phyloP scores from a whole-genome alignment of 2,329 filamentous ascomycete genomes.

The Xylariaceae sp. region DNA sequence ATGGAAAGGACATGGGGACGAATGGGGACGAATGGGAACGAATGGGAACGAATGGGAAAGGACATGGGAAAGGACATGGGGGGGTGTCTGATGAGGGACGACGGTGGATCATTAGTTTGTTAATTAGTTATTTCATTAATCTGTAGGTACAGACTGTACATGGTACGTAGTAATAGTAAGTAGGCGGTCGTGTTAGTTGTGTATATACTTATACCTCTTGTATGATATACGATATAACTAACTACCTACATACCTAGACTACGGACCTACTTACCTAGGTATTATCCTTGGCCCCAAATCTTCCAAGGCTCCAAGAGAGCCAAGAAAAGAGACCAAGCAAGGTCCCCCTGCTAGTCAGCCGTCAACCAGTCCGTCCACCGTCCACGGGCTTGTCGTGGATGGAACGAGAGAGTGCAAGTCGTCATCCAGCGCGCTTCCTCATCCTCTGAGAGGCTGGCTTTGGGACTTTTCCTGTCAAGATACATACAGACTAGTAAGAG shows the following conservation, averaged over 20 bases:
- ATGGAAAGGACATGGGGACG: too few species aligned
- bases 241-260: too few species aligned
- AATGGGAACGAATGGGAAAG: too few species aligned
- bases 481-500: background rate
- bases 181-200: too few species aligned
- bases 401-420: conserved; percentile 25
- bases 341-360: conserved; percentile 27
- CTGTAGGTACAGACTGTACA: background rate
- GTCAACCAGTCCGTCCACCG: conserved; percentile 17
- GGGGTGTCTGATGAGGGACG: too few species aligned
- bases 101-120: conserved; percentile 17
- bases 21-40: too few species aligned
- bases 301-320: conserved; percentile 6
- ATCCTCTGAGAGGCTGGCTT: conserved; percentile 21
- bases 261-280: too few species aligned
- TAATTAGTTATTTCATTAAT: conserved; percentile 11
- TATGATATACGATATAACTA: too few species aligned
- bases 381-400: conserved; percentile 12
- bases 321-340: background rate
- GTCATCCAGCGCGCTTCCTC: conserved; percentile 9
- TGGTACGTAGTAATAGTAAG: too few species aligned
- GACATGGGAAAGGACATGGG: too few species aligned
- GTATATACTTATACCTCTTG: too few species aligned
- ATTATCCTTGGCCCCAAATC: too few species aligned
- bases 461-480: background rate